Conservation (phyloP, 495 filamentous ascomycete genomes). For the Hypoxylon rickii region DNA sequence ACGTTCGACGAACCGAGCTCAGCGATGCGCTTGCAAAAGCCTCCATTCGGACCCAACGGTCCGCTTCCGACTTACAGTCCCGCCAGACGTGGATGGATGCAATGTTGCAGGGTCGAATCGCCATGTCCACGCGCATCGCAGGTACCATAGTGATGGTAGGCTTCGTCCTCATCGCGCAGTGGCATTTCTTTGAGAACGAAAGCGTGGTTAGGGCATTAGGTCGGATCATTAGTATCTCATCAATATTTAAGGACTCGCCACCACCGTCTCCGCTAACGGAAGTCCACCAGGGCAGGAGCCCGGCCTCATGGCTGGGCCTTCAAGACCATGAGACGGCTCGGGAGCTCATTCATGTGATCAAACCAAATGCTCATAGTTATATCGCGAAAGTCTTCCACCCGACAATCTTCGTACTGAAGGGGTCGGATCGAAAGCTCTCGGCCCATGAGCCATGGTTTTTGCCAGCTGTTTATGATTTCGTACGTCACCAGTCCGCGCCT, state of each 20-base stretch:
- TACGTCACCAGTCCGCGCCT: slow-evolving; percentile 58
- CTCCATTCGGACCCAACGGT: slow-evolving; percentile 41
- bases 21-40: slow-evolving; percentile 53
- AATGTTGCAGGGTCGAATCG: slow-evolving; percentile 53
- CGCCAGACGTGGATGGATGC: slow-evolving; percentile 55
- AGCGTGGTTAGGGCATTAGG: slow-evolving; percentile 48
- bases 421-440: slow-evolving; percentile 59
- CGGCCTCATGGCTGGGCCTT: slow-evolving; percentile 69
- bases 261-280: slow-evolving; percentile 49
- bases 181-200: slow-evolving; percentile 68
- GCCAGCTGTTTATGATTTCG: slow-evolving; percentile 60
- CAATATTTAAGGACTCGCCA: slow-evolving; percentile 36
- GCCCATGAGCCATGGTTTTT: slow-evolving; percentile 48
- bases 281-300: slow-evolving; percentile 69
- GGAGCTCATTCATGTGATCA: slow-evolving; percentile 70
- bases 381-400: slow-evolving; percentile 71
- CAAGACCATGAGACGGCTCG: slow-evolving; percentile 75
- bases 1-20: slow-evolving; percentile 71
- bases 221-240: slow-evolving; percentile 41
- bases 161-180: slow-evolving; percentile 64
- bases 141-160: slow-evolving; percentile 66
- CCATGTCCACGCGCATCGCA: slow-evolving; percentile 61
- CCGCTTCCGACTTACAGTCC: slow-evolving; percentile 15
- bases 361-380: slow-evolving; percentile 66
- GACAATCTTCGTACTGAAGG: slow-evolving; percentile 66